Evolutionary conservation across 371 early-diverging fungal genomes (phyloP), one percentile per base, ranked within the genome.

Genomic region (Globomyces sp.): DNA sequence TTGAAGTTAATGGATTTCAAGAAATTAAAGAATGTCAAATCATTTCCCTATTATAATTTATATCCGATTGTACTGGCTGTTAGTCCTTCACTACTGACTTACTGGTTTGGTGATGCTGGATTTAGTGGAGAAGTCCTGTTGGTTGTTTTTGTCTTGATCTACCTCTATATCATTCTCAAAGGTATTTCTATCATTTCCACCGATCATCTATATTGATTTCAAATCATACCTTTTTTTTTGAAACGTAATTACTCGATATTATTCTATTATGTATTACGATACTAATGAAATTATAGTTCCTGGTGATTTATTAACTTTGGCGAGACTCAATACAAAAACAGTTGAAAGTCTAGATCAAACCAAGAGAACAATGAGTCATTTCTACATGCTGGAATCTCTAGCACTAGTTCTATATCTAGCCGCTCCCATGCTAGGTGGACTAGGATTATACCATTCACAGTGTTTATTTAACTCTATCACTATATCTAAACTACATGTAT

Each of bases 141-240:
- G 8, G 46, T 41, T 46, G 60, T 40, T 5, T 49, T 60, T 46
- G 60, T 60, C 34, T 36, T 60, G 8, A 6, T 60, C 9, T 60
- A 60, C 44, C 41, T 60, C 43, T 60, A 60, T 37, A 60, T 60
- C 34, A 60, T 60, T 5, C 60, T 60, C 60, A 60, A 60, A 60
- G 60, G 60, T 60, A 60, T 24, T 37, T 9, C 10, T 60, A 36
- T 37, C 44, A 60, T 41, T 39, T 24, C 24, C 24, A 24, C 24
- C 24, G 24, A 24, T 24, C 24, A 24, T 24, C 24, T 24, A 24
- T 24, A 24, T 24, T 24, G 24, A 24, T 24, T 24, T 24, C 24
- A 24, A 24, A 24, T 24, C 24, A 24, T 24, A 24, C 24, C 24
- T 24, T 24, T 24, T 24, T n/a, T 24, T 24, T 24, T 24, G 24